phyloP scores from a whole-genome alignment of 148 eudicot species.

The Heliosperma pusillum region DNA sequence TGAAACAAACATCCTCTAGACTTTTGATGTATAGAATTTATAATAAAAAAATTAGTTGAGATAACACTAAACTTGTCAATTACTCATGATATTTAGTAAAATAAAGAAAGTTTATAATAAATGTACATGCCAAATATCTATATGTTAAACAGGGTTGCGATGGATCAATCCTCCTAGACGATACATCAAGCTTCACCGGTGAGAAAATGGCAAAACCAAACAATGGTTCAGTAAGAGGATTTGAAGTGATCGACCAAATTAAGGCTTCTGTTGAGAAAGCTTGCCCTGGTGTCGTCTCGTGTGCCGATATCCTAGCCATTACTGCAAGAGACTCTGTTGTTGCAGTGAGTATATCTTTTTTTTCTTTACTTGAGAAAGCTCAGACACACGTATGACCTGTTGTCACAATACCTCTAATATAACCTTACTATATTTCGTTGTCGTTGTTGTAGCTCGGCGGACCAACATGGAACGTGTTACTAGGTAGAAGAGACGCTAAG shows the following conservation, averaged over 20 bases:
- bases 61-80: too few relatives aligned
- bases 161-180: conserved; percentile 73
- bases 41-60: too few relatives aligned
- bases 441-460: conserved; percentile 50
- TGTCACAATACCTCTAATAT: too few relatives aligned
- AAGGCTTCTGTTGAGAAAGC: conserved; percentile 64
- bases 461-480: conserved; percentile 48
- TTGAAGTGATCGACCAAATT: conserved; percentile 66
- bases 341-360: conserved; percentile 36
- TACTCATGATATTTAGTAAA: too few relatives aligned
- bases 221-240: conserved; percentile 59
- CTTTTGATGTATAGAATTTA: too few relatives aligned
- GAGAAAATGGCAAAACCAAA: conserved; percentile 72
- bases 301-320: conserved; percentile 79
- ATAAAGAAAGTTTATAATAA: too few relatives aligned
- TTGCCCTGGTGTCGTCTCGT: conserved; percentile 75
- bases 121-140: background rate
- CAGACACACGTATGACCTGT: too few relatives aligned
- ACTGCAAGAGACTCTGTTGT: conserved; percentile 70
- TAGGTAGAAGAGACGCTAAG: conserved; percentile 60
- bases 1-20: too few relatives aligned
- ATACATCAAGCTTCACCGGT: conserved; percentile 49
- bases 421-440: too few relatives aligned
- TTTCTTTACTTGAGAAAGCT: background rate
- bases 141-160: conserved; percentile 60